phyloP scores from a whole-genome alignment of 1,284 basidiomycete genomes.

The Trametes pubescens region DNA sequence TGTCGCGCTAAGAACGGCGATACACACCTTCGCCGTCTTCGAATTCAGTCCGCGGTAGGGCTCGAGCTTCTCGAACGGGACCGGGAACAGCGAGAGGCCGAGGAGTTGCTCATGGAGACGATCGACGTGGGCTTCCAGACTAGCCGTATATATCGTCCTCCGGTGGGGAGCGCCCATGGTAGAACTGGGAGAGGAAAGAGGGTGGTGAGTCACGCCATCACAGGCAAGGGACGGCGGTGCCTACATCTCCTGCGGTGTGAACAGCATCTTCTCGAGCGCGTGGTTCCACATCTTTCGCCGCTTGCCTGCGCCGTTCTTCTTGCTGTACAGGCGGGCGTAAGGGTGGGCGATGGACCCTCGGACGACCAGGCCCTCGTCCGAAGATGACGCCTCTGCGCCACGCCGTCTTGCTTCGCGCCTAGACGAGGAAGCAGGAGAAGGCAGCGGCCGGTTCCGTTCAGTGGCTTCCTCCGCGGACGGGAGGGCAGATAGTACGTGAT shows the following conservation, averaged over 20 bases:
- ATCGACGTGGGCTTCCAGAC: constrained; percentile 44
- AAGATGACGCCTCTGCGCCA: constrained; percentile 14
- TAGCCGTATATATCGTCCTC: constrained; percentile 45
- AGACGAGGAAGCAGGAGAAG: constrained; percentile 14
- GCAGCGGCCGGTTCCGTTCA: background rate
- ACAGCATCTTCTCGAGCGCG: constrained; percentile 73
- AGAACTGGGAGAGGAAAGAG: constrained; percentile 50
- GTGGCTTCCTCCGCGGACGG: constrained; percentile 10
- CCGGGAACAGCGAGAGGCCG: constrained; percentile 34
- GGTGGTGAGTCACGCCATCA: constrained; percentile 1
- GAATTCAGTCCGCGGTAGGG: constrained; percentile 53
- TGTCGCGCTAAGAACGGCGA: background rate
- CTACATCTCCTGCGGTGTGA: constrained; percentile 71
- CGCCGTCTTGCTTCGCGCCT: constrained; percentile 12
- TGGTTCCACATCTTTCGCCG: constrained; percentile 79
- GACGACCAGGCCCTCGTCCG: constrained; percentile 25
- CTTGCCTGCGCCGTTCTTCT: constrained; percentile 64
- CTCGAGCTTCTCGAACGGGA: constrained; percentile 38
- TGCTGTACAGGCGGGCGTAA: constrained; percentile 68
- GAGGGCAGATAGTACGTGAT: constrained; percentile 7
- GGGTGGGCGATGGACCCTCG: constrained; percentile 61
- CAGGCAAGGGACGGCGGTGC: constrained; percentile 31
- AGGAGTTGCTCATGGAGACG: constrained; percentile 41
- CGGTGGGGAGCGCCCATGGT: constrained; percentile 67
- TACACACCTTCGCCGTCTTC: constrained; percentile 72